Conservation (phyloP, 257 asterid species). For the Vinca minor region DNA sequence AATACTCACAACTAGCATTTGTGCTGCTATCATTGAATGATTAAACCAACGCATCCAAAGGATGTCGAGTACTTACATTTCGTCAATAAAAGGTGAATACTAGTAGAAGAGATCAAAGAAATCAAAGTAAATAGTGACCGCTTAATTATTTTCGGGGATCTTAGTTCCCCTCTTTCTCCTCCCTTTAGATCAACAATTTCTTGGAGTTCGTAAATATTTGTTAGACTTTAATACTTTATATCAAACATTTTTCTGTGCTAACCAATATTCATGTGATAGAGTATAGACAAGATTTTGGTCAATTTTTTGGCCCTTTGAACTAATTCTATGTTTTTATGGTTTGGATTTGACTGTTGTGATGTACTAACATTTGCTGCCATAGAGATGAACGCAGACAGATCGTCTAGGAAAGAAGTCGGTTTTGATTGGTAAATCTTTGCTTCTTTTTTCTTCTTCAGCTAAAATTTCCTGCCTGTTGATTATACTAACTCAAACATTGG, state of each 20-base stretch:
- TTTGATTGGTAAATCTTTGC: too few relatives aligned
- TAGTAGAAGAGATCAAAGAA: constrained; percentile 15
- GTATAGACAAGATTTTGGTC: not conserved
- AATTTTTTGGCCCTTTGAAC: not conserved
- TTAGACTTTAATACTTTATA: not conserved
- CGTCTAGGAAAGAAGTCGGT: too few relatives aligned
- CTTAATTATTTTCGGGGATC: constrained; percentile 16
- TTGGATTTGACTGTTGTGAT: not conserved
- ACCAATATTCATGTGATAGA: not conserved
- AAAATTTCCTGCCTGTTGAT: too few relatives aligned
- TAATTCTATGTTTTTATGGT: not conserved
- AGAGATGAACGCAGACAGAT: not conserved
- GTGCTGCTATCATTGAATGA: constrained; percentile 17
- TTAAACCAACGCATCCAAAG: constrained; percentile 49
- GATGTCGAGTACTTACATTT: constrained; percentile 32
- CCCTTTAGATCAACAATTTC: not conserved
- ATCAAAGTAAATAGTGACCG: constrained; percentile 17
- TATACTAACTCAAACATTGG: too few relatives aligned
- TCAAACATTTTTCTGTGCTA: not conserved
- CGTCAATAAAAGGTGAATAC: constrained; percentile 28
- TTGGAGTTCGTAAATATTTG: constrained; percentile 6
- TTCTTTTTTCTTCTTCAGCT: too few relatives aligned
- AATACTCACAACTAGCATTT: constrained; percentile 10
- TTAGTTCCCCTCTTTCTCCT: constrained; percentile 4
- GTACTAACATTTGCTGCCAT: not conserved